Evolutionary conservation across 352 stramenopile species (phyloP).

Genomic region (Phytophthora sojae): DNA sequence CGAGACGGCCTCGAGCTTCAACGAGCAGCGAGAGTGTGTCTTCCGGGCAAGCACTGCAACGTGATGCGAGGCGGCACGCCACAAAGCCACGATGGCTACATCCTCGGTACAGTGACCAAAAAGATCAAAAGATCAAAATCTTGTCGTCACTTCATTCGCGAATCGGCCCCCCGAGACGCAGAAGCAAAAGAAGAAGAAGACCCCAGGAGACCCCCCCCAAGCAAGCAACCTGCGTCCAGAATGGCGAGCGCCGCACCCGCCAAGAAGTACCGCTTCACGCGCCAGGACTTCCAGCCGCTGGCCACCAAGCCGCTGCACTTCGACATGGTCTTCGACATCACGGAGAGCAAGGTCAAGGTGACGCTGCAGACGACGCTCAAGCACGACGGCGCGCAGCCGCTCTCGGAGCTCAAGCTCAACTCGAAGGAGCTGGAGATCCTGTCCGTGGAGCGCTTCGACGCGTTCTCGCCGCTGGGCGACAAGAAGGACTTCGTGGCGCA

Average conservation of each 20-base stretch:
- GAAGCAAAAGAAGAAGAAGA: not conserved
- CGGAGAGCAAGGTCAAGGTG: slow-evolving; percentile 63
- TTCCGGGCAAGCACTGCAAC: not conserved
- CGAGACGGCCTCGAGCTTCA: not conserved
- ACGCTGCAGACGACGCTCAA: slow-evolving; percentile 77
- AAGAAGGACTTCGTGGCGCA: slow-evolving; percentile 65
- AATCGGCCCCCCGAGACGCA: not conserved
- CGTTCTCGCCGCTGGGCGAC: slow-evolving; percentile 52
- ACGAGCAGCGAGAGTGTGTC: not conserved
- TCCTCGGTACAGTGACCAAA: not conserved
- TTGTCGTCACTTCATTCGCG: not conserved
- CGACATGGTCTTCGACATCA: slow-evolving; percentile 86
- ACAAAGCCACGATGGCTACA: not conserved
- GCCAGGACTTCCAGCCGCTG: slow-evolving; percentile 70
- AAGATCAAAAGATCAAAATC: not conserved
- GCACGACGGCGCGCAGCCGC: slow-evolving; percentile 46
- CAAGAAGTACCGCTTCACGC: slow-evolving; percentile 69
- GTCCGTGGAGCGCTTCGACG: slow-evolving; percentile 59
- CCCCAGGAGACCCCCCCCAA: no score
- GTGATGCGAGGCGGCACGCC: not conserved
- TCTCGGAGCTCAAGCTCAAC: slow-evolving; percentile 75
- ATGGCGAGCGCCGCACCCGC: no score
- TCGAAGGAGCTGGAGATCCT: slow-evolving; percentile 77
- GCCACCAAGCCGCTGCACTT: slow-evolving; percentile 77
- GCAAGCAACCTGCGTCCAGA: not conserved